phyloP scores from a whole-genome alignment of 306 rosid species.

The Lathyrus tuberosus region DNA sequence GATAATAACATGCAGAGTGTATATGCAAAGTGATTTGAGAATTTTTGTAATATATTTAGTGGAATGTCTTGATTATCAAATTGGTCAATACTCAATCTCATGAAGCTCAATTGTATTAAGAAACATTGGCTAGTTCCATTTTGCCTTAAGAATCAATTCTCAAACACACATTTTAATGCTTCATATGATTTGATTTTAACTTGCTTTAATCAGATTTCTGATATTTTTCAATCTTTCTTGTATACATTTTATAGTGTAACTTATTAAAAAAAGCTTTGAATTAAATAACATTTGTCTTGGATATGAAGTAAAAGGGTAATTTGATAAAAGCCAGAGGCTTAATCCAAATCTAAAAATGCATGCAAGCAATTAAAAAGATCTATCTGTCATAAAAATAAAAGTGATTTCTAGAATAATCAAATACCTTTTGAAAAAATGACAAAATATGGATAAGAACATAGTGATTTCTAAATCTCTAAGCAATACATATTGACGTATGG shows the following conservation, averaged over 20 bases:
- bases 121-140: background rate
- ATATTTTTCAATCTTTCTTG: background rate
- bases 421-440: too few species aligned
- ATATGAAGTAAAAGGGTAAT: background rate
- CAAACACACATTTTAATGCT: background rate
- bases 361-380: background rate
- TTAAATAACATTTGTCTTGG: background rate
- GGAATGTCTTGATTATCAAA: constrained; percentile 22
- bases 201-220: background rate
- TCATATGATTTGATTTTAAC: background rate
- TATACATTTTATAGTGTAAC: background rate
- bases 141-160: background rate
- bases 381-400: background rate
- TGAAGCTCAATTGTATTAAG: constrained; percentile 6
- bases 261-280: background rate
- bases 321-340: background rate
- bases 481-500: constrained; percentile 7
- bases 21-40: constrained; percentile 7
- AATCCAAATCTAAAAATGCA: background rate
- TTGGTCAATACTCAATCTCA: background rate
- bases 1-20: constrained; percentile 6
- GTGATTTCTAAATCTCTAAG: constrained; percentile 12
- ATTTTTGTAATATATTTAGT: constrained; percentile 3
- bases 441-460: background rate
- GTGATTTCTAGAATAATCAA: background rate